phyloP scores from a whole-genome alignment of 148 eudicot species.

The Linanthus parryae region DNA sequence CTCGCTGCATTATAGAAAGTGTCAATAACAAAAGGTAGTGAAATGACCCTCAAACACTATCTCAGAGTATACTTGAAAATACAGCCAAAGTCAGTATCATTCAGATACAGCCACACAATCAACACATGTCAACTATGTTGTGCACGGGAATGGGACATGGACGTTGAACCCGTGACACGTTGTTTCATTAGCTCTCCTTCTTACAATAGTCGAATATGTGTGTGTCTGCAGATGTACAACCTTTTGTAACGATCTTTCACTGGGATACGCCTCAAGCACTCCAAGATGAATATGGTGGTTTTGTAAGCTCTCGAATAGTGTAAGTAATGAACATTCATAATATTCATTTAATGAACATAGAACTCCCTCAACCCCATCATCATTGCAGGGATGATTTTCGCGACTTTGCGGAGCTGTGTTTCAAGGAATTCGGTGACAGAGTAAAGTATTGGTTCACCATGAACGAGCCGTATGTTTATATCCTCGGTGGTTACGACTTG shows the following conservation, averaged over 20 bases:
- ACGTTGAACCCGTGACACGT: too few relatives aligned
- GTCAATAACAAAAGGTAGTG: too few relatives aligned
- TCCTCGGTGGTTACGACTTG: constrained; percentile 9
- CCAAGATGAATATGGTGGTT: neutral
- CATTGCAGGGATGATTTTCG: constrained; percentile 15
- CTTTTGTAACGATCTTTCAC: constrained; percentile 21
- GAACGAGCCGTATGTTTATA: constrained; percentile 17
- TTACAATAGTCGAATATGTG: too few relatives aligned
- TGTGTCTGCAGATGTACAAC: constrained; percentile 10
- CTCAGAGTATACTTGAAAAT: too few relatives aligned
- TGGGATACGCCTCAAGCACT: constrained; percentile 1
- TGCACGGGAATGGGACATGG: too few relatives aligned
- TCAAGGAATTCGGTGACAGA: constrained; percentile 21
- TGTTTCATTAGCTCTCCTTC: too few relatives aligned
- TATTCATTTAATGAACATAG: neutral
- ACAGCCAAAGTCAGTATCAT: too few relatives aligned
- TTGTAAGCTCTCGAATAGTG: neutral
- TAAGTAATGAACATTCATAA: neutral
- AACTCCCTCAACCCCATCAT: neutral
- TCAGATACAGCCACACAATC: too few relatives aligned
- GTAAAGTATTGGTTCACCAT: constrained; percentile 22
- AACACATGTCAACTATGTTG: too few relatives aligned
- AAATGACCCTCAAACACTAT: too few relatives aligned
- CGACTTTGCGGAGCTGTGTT: constrained; percentile 20
- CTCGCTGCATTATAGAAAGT: too few relatives aligned